These are phyloP conservation scores for Reutealis trisperma DNA, from an alignment of 345 rosid species.

Conservation along the genomic window DNA sequence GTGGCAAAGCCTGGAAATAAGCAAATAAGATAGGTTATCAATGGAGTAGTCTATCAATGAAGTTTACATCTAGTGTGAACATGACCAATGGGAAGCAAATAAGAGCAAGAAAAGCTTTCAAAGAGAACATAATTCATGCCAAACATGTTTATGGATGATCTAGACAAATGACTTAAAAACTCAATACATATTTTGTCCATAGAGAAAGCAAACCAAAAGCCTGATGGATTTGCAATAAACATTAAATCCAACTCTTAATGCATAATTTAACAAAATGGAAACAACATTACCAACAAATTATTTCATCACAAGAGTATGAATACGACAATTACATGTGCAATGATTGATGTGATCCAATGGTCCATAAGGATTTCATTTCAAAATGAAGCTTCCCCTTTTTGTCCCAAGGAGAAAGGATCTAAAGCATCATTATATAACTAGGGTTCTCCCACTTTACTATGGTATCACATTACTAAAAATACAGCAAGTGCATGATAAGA, in stretches of 20 bases:
- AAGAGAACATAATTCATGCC: not conserved
- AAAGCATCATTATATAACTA: not conserved
- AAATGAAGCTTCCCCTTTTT: not conserved
- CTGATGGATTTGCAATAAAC: not conserved
- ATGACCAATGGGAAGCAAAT: not conserved
- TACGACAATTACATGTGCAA: not conserved
- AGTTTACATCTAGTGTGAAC: not conserved
- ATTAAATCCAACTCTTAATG: not conserved
- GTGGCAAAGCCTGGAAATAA: slow-evolving; percentile 69
- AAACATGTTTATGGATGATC: not conserved
- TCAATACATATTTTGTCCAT: not conserved
- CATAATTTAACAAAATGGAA: not conserved
- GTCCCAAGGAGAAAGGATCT: not conserved
- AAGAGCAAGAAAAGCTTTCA: not conserved
- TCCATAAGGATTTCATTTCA: not conserved
- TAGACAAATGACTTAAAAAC: not conserved
- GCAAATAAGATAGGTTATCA: slow-evolving; percentile 2
- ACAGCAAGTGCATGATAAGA: not conserved
- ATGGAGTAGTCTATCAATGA: not conserved
- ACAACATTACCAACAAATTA: not conserved
- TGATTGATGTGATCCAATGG: not conserved
- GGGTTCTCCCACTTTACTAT: not conserved
- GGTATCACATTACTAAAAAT: not conserved
- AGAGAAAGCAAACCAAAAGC: not conserved
- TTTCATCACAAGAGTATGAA: not conserved